phyloP scores from a whole-genome alignment of 441 rosid genomes.

The Erodium moschatum region DNA sequence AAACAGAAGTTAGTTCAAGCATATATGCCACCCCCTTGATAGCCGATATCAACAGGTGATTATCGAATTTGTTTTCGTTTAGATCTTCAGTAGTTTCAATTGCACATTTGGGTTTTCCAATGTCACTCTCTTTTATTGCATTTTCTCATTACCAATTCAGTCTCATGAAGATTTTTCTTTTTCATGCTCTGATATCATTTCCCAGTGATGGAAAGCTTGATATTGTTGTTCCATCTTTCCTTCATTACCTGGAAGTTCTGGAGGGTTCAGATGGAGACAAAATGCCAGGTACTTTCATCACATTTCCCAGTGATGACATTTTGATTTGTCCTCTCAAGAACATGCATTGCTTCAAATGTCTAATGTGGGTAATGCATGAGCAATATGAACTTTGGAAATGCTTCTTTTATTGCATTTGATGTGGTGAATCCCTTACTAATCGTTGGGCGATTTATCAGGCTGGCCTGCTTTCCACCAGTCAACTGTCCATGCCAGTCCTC shows the following conservation, averaged over 20 bases:
- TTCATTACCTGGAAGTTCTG: conserved; percentile 95
- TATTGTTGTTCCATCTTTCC: conserved; percentile 88
- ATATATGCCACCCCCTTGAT: conserved; percentile 87
- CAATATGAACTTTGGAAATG: neutral
- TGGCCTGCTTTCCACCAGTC: conserved; percentile 99
- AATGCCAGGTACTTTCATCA: conserved; percentile 60
- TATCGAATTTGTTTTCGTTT: neutral
- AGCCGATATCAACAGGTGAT: conserved; percentile 88
- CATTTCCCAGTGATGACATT: conserved; percentile 9
- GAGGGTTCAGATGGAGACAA: conserved; percentile 99
- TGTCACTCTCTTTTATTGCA: neutral
- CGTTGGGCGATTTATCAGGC: conserved; percentile 37
- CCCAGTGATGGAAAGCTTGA: conserved; percentile 97
- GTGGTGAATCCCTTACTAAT: too few relatives aligned
- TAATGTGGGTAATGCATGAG: conserved; percentile 2
- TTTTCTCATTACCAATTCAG: neutral
- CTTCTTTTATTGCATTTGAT: neutral
- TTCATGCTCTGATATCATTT: neutral
- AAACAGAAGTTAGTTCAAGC: conserved; percentile 96
- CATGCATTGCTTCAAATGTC: neutral
- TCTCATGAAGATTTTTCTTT: neutral
- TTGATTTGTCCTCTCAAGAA: neutral
- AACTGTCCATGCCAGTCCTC: conserved; percentile 92
- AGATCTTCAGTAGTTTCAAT: neutral
- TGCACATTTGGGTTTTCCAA: neutral